These are phyloP conservation scores for Rickenella mellea DNA, from an alignment of 768 basidiomycete species.

Conservation along the genomic window DNA sequence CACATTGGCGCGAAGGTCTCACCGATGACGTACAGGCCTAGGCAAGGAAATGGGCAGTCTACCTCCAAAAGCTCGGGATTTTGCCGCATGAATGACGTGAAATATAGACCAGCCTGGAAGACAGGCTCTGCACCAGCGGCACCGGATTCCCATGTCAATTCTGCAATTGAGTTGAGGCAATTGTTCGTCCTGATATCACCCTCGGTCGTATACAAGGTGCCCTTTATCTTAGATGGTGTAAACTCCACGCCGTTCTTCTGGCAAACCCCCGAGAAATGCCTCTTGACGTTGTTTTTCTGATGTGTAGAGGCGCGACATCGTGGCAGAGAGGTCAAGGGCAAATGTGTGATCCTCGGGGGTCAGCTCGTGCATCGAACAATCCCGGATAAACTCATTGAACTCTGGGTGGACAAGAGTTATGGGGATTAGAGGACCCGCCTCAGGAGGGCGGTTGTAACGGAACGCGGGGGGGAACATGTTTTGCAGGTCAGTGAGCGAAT, in stretches of 20 bases:
- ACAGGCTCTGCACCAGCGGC: conserved; percentile 14
- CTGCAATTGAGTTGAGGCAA: conserved; percentile 11
- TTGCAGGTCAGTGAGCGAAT: no score
- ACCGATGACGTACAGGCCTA: conserved; percentile 8
- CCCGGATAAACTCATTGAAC: conserved; percentile 18
- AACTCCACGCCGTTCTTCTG: conserved; percentile 6
- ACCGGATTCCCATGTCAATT: conserved; percentile 16
- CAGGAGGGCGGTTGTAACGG: conserved; percentile 9
- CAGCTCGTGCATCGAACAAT: conserved; percentile 13
- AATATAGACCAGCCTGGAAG: conserved; percentile 14
- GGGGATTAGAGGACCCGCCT: conserved; percentile 9
- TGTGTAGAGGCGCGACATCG: conserved; percentile 14
- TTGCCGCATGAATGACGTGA: no score
- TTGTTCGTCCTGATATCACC: conserved; percentile 11
- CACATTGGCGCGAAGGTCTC: no score
- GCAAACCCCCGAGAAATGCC: conserved; percentile 6
- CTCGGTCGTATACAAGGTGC: conserved; percentile 7
- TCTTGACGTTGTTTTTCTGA: conserved; percentile 8
- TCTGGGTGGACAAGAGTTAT: conserved; percentile 16
- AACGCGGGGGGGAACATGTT: no score
- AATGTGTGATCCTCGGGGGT: conserved; percentile 16
- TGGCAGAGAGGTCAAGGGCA: conserved; percentile 7
- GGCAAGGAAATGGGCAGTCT: conserved; percentile 6
- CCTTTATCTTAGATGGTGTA: neutral
- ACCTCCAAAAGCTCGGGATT: no score